These are phyloP conservation scores for sweet orange (Citrus sinensis) DNA, from an alignment of 345 rosid species.

Conservation along the genomic window DVS_A1.0 CM039165.1:31357501-31358000, in stretches of 20 bases:
- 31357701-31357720: neutral
- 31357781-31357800: slow-evolving; percentile 33
- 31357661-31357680: neutral
- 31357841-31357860: slow-evolving; percentile 61
- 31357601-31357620: neutral
- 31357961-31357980: slow-evolving; percentile 7
- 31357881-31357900: slow-evolving; percentile 63
- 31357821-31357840: slow-evolving; percentile 43
- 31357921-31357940: slow-evolving; percentile 25
- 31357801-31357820: slow-evolving; percentile 35
- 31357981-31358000: slow-evolving; percentile 50
- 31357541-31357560: neutral
- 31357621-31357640: too few species aligned
- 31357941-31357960: slow-evolving; percentile 12
- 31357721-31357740: slow-evolving; percentile 2
- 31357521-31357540: neutral
- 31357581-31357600: neutral
- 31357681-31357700: neutral
- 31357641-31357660: neutral
- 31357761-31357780: slow-evolving; percentile 25
- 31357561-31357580: neutral
- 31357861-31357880: slow-evolving; percentile 56
- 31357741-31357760: slow-evolving; percentile 38
- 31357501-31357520: slow-evolving; percentile 2
- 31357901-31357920: slow-evolving; percentile 58